Evolutionary conservation across 805 yeast genomes (phyloP).

Genomic region (Metschnikowia chrysomelidarum): DNA sequence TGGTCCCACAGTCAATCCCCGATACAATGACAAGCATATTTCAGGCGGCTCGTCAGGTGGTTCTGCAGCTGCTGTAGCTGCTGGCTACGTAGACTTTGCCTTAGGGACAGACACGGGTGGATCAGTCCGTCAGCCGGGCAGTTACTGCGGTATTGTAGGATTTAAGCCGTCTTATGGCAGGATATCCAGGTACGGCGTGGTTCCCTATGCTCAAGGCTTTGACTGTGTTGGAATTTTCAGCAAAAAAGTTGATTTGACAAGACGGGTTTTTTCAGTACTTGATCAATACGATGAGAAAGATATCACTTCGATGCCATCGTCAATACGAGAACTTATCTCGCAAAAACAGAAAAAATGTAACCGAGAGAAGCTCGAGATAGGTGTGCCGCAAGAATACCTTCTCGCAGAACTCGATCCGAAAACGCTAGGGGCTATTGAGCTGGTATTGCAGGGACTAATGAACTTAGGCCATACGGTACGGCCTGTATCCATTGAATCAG

Average conservation of each 20-base stretch:
- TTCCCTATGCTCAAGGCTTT: conserved; percentile 89
- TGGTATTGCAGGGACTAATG: conserved; percentile 43
- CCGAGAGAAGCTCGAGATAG: conserved; percentile 52
- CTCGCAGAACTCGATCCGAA: conserved; percentile 51
- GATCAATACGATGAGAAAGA: conserved; percentile 69
- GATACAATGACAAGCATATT: conserved; percentile 18
- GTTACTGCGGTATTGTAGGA: conserved; percentile 79
- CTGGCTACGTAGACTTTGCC: conserved; percentile 66
- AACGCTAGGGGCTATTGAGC: conserved; percentile 48
- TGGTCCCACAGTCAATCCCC: conserved; percentile 60
- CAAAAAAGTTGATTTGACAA: conserved; percentile 42
- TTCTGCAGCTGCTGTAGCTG: conserved; percentile 87
- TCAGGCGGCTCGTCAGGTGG: conserved; percentile 98
- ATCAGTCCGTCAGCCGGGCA: conserved; percentile 87
- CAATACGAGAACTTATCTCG: conserved; percentile 30
- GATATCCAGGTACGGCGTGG: conserved; percentile 86
- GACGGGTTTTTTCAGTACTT: conserved; percentile 51
- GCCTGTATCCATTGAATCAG: conserved; percentile 68
- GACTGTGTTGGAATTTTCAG: conserved; percentile 91
- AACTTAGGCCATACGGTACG: conserved; percentile 51
- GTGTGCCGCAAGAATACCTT: conserved; percentile 69
- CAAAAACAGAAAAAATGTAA: conserved; percentile 2
- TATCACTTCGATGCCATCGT: conserved; percentile 61
- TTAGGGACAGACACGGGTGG: conserved; percentile 99
- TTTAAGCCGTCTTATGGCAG: conserved; percentile 95